Base-by-base conservation (phyloP, 139 green algal species). In the Gonium pectorale region DNA sequence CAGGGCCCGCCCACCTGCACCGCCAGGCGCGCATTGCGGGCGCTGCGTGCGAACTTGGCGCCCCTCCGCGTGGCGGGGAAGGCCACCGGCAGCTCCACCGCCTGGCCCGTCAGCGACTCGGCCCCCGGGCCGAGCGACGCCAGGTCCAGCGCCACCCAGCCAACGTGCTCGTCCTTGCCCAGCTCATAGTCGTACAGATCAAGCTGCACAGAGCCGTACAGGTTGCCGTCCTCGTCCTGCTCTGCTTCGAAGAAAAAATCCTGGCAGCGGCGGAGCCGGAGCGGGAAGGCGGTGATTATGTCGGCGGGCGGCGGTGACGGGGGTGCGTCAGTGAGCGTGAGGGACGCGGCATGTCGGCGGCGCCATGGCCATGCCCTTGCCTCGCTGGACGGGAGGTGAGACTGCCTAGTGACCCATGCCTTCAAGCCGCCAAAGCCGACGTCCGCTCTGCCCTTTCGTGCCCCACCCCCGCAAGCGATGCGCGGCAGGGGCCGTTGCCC, bases 211-310 rank as follows among this genome's bases (percentile, higher is more conserved):
- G 3, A 31, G 62, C 77, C 77, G 43, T 73, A 51, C 77, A 83
- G 62, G 15, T n/a, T n/a, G 21, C 43, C 60, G 5, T 31, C 22
- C 8, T 83, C 77, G 44, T 63, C n/a, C 41, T 73, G 43, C 43
- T 83, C 77, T 22, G 31, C 77, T 43, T 83, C 77, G 22, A 83
- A 64, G 77, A 74, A 83, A 31, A 83, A 83, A 44, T 83, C 77
- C 75, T 82, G 74, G 38, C 3, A n/a, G n/a, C n/a, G n/a, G n/a
- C n/a, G n/a, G n/a, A n/a, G n/a, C 37, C 7, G 60, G 60, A 11
- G 54, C n/a, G n/a, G n/a, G n/a, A n/a, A n/a, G n/a, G n/a, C n/a
- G n/a, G n/a, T n/a, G n/a, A n/a, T n/a, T n/a, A n/a, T n/a, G n/a
- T n/a, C n/a, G n/a, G n/a, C n/a, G n/a, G n/a, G n/a, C n/a, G n/a